phyloP scores from a whole-genome alignment of 2,329 filamentous ascomycete species.

The Neocucurbitaria cava region DNA sequence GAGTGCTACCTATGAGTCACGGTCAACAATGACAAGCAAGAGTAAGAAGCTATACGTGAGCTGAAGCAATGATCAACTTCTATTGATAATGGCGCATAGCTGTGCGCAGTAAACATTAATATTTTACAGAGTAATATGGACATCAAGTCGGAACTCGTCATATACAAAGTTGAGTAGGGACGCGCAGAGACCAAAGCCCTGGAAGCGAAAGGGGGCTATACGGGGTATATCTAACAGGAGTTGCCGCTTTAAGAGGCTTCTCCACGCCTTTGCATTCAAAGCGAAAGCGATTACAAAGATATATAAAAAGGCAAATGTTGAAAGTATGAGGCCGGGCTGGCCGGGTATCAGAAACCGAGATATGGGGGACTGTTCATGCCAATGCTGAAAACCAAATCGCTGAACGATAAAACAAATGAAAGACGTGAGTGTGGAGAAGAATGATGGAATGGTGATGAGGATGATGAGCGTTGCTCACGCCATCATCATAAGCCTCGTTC shows the following conservation, averaged over 20 bases:
- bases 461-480: slow-evolving; percentile 24
- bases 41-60: neutral
- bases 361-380: slow-evolving; percentile 19
- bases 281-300: slow-evolving; percentile 15
- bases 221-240: slow-evolving; percentile 15
- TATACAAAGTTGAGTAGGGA: slow-evolving; percentile 8
- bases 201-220: slow-evolving; percentile 18
- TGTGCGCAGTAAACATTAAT: slow-evolving; percentile 21
- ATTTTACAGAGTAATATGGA: slow-evolving; percentile 21
- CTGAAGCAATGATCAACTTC: neutral
- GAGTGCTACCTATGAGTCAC: no score
- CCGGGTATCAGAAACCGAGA: slow-evolving; percentile 30
- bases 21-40: neutral
- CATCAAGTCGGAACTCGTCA: slow-evolving; percentile 29
- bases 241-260: slow-evolving; percentile 1
- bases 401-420: slow-evolving; percentile 5
- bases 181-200: slow-evolving; percentile 15
- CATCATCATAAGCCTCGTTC: slow-evolving; percentile 62
- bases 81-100: slow-evolving; percentile 3
- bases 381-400: slow-evolving; percentile 16
- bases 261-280: slow-evolving; percentile 10
- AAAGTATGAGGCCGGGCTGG: slow-evolving; percentile 25
- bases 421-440: no score
- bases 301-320: slow-evolving; percentile 10
- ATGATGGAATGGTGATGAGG: neutral